A percentile compares a stretch with the other conserved stretches of the same genome.
These are phyloP conservation scores for Poa annua DNA, from an alignment of 176 grass and related monocot species.

Conservation along the genomic window DNA sequence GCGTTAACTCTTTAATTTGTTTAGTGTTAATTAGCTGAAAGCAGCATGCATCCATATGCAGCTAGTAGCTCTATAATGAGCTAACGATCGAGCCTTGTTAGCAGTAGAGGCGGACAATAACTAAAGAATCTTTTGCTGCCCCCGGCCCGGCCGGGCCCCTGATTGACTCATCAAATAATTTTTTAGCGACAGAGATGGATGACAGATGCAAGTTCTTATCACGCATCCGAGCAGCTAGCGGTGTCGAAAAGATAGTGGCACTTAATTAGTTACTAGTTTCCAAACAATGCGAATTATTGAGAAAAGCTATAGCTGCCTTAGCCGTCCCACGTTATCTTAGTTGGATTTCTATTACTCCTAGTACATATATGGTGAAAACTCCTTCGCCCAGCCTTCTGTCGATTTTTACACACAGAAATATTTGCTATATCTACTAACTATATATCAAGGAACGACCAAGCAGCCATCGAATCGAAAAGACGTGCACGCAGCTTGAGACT, in stretches of 20 bases:
- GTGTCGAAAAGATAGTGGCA: slow-evolving; percentile 30
- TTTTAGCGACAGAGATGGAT: not conserved
- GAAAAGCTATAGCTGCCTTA: slow-evolving; percentile 7
- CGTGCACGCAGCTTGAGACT: not conserved
- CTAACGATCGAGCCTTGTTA: not conserved
- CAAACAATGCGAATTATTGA: slow-evolving; percentile 6
- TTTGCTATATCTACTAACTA: not conserved
- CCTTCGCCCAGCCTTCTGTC: not conserved
- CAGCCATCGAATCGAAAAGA: not conserved
- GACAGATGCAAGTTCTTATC: slow-evolving; percentile 11
- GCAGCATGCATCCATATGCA: not conserved
- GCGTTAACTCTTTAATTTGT: too few species aligned
- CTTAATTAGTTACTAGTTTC: not conserved
- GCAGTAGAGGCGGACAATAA: slow-evolving; percentile 5
- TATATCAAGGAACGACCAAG: not conserved
- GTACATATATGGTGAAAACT: not conserved
- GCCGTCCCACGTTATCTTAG: not conserved
- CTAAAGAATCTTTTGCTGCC: slow-evolving; percentile 15
- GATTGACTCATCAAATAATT: slow-evolving; percentile 1
- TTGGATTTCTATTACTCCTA: not conserved
- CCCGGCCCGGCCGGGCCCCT: not conserved
- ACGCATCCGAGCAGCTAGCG: slow-evolving; percentile 8
- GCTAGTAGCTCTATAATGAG: not conserved
- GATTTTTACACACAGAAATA: not conserved
- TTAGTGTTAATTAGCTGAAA: not conserved